These are phyloP conservation scores for Carex myosuroides DNA, from an alignment of 176 grass and related monocot genomes.

Conservation along the genomic window DNA sequence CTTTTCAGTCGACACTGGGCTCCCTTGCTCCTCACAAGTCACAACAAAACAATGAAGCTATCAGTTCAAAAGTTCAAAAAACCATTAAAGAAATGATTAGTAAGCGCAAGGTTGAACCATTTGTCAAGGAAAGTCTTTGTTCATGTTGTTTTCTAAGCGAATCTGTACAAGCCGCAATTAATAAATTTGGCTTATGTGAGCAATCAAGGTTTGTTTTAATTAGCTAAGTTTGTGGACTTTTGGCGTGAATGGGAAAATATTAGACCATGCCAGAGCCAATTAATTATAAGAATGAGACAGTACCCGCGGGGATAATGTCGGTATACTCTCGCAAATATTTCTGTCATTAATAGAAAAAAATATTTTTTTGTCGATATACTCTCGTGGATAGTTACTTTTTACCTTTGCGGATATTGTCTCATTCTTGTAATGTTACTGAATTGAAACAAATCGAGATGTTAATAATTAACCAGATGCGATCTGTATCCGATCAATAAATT, in stretches of 20 bases:
- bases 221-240: neutral
- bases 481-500: too few relatives aligned
- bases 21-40: neutral
- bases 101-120: neutral
- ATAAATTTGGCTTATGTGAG: neutral
- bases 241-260: neutral
- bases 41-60: neutral
- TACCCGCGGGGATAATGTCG: too few relatives aligned
- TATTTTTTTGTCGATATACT: too few relatives aligned
- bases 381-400: too few relatives aligned
- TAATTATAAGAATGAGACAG: too few relatives aligned
- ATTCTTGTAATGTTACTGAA: too few relatives aligned
- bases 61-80: neutral
- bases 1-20: neutral
- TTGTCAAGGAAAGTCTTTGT: neutral
- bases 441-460: too few relatives aligned
- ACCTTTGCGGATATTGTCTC: too few relatives aligned
- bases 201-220: neutral
- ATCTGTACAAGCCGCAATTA: neutral
- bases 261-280: too few relatives aligned
- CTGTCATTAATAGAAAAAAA: too few relatives aligned
- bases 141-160: neutral
- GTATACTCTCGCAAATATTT: too few relatives aligned
- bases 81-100: neutral
- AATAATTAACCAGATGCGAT: too few relatives aligned